Evolutionary conservation across 2,329 filamentous ascomycete species (phyloP).

Genomic region (Colletotrichum cuscutae): DNA sequence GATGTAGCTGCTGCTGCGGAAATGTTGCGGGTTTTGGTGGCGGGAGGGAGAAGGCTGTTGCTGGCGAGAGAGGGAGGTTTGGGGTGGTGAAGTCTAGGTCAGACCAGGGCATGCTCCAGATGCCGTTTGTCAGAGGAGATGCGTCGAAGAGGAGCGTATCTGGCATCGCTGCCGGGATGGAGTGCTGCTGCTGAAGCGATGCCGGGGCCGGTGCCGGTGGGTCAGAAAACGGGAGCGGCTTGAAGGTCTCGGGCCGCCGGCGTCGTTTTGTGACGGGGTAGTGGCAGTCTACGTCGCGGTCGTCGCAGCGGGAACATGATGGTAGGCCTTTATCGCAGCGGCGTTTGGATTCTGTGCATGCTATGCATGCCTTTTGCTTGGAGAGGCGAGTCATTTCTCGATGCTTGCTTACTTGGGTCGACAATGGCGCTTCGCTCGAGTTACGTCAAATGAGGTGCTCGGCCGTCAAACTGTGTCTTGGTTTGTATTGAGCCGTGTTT

Average conservation of each 20-base stretch:
- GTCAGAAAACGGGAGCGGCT: background rate
- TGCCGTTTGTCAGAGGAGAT: background rate
- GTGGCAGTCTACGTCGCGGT: conserved; percentile 37
- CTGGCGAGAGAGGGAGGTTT: background rate
- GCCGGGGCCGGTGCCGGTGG: background rate
- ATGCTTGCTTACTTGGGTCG: background rate
- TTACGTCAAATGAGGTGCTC: background rate
- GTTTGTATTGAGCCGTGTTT: background rate
- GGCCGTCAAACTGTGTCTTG: too few relatives aligned
- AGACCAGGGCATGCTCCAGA: conserved; percentile 7
- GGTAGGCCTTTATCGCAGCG: conserved; percentile 47
- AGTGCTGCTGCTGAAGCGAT: background rate
- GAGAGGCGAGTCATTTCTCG: background rate
- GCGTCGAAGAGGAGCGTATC: background rate
- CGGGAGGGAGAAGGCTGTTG: background rate
- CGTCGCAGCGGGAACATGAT: conserved; percentile 43
- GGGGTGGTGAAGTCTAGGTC: background rate
- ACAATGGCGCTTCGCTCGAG: background rate
- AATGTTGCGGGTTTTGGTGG: background rate
- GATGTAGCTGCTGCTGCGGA: background rate
- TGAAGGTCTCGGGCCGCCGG: background rate
- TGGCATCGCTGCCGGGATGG: background rate
- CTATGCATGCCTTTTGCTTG: conserved; percentile 45
- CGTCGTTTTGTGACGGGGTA: conserved; percentile 34
- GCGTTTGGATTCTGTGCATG: conserved; percentile 48